A percentile compares a stretch with the other conserved stretches of the same genome.
Evolutionary conservation across 352 stramenopile species (phyloP).

Genomic region (Ophiocytium majus): DNA sequence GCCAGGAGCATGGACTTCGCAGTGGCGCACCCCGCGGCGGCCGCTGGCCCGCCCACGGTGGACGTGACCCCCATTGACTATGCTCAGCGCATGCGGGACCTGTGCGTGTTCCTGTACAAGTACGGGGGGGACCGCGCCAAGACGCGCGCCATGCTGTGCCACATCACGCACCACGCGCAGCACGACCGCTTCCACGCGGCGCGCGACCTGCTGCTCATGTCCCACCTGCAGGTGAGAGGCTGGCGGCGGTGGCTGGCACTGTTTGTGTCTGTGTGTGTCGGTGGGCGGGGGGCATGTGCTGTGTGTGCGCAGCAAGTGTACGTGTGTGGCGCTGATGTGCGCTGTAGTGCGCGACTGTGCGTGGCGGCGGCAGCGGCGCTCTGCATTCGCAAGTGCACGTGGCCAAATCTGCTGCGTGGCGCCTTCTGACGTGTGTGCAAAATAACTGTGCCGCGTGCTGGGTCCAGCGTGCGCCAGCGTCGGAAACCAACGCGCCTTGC

Average conservation of each 20-base stretch:
- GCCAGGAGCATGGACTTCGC: slow-evolving; percentile 30
- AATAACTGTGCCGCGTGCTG: no score
- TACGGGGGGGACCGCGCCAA: slow-evolving; percentile 46
- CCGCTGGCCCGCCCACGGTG: slow-evolving; percentile 36
- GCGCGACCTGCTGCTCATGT: slow-evolving; percentile 97
- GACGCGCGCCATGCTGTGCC: slow-evolving; percentile 94
- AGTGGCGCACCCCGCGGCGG: slow-evolving; percentile 43
- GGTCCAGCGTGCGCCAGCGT: no score
- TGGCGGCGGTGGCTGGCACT: slow-evolving; percentile 61
- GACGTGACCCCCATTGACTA: slow-evolving; percentile 39
- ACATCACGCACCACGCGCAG: slow-evolving; percentile 95
- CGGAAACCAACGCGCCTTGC: no score
- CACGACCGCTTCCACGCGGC: slow-evolving; percentile 97
- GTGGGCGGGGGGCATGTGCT: background rate
- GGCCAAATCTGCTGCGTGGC: no score
- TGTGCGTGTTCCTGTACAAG: slow-evolving; percentile 54
- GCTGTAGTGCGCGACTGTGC: no score
- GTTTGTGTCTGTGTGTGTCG: background rate
- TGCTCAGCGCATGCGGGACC: slow-evolving; percentile 28
- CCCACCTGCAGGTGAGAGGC: slow-evolving; percentile 95
- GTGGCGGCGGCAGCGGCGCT: no score
- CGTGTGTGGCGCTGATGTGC: no score
- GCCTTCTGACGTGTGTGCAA: no score
- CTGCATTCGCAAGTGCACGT: no score
- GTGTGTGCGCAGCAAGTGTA: no score